These are phyloP conservation scores for Leishmania major DNA, from an alignment of 208 protist species.

Conservation along the genomic window DNA sequence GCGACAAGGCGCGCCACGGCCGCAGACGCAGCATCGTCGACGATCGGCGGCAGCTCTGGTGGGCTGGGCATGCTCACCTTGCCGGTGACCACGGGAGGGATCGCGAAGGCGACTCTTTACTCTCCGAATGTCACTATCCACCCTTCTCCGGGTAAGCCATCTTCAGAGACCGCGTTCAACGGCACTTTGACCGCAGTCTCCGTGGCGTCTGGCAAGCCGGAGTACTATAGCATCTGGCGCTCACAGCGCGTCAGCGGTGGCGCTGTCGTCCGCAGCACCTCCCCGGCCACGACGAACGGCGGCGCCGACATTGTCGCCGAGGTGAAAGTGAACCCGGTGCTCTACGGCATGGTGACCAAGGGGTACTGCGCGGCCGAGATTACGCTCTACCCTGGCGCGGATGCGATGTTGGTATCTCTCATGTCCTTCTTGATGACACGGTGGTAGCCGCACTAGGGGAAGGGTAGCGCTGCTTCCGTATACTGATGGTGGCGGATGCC, in stretches of 20 bases:
- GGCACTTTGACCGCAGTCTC: neutral
- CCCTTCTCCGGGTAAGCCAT: neutral
- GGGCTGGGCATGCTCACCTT: conserved; percentile 9
- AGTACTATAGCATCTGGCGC: conserved; percentile 58
- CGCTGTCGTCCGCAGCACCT: conserved; percentile 17
- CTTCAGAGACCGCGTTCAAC: neutral
- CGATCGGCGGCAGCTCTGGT: neutral
- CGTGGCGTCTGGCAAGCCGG: conserved; percentile 1
- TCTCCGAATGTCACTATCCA: neutral
- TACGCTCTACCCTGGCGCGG: conserved; percentile 48
- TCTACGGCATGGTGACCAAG: conserved; percentile 33
- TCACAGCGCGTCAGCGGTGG: conserved; percentile 40
- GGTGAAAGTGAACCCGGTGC: conserved; percentile 36
- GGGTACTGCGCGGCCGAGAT: conserved; percentile 58
- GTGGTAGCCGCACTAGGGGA: conserved; percentile 35
- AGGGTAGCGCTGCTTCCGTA: neutral
- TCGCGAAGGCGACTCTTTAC: conserved; percentile 3
- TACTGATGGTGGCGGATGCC: neutral
- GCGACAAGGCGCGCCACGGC: neutral
- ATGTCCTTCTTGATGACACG: conserved; percentile 64
- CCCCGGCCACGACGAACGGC: conserved; percentile 40
- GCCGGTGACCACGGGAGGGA: conserved; percentile 6
- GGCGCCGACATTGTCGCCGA: conserved; percentile 71
- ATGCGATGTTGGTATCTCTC: conserved; percentile 69
- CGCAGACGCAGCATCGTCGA: neutral